Conservation (phyloP, 257 asterid species). For the Ajuga chamaepitys region DNA sequence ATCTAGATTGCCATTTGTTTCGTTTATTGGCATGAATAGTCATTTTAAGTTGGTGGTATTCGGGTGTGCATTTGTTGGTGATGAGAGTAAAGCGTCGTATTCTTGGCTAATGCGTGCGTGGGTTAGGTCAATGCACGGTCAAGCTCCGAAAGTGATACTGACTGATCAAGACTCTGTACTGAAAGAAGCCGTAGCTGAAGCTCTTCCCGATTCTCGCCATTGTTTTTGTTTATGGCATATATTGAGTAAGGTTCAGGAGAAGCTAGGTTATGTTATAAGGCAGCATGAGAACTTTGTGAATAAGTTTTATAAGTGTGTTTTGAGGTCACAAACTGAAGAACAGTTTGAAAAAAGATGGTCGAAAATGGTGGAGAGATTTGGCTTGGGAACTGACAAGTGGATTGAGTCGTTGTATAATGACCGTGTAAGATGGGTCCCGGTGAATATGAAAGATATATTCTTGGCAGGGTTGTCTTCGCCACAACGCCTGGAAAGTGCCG, state of each 20-base stretch:
- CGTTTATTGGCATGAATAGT: conserved; percentile 47
- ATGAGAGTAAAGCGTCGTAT: conserved; percentile 35
- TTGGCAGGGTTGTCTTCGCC: conserved; percentile 41
- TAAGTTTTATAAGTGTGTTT: conserved; percentile 38
- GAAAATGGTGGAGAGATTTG: conserved; percentile 35
- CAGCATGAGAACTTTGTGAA: conserved; percentile 24
- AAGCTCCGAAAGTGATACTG: conserved; percentile 45
- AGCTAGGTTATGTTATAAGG: conserved; percentile 33
- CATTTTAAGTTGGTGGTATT: conserved; percentile 36
- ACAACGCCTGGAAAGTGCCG: conserved; percentile 24
- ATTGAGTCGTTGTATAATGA: conserved; percentile 35
- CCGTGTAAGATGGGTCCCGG: conserved; percentile 44
- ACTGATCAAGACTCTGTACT: conserved; percentile 40
- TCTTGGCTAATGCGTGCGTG: conserved; percentile 47
- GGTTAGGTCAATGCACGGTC: conserved; percentile 43
- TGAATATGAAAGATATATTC: conserved; percentile 28
- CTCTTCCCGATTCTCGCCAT: conserved; percentile 40
- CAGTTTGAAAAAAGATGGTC: conserved; percentile 41
- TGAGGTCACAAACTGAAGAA: conserved; percentile 38
- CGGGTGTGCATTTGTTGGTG: conserved; percentile 42
- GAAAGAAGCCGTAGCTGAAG: conserved; percentile 38
- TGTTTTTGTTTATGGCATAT: conserved; percentile 48
- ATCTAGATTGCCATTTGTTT: conserved; percentile 35
- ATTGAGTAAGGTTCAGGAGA: conserved; percentile 35
- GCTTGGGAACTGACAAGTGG: conserved; percentile 36